These are phyloP conservation scores for Coprinopsis marcescibilis DNA, from an alignment of 768 basidiomycete species.

Conservation along the genomic window DNA sequence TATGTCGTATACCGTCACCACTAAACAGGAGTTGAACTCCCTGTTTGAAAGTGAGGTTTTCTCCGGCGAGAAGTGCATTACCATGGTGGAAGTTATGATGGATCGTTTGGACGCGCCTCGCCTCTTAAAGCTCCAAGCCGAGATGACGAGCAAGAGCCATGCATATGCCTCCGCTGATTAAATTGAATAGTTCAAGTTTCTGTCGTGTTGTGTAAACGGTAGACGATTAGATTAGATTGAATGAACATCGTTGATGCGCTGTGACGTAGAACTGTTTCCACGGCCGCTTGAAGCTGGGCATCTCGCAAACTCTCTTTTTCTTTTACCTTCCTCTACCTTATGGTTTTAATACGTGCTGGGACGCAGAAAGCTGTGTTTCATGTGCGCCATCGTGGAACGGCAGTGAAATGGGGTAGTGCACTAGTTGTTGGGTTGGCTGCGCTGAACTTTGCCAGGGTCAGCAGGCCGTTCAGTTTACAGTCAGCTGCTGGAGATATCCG, in stretches of 20 bases:
- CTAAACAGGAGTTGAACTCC: conserved; percentile 57
- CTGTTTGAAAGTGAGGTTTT: conserved; percentile 65
- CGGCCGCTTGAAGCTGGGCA: conserved; percentile 1
- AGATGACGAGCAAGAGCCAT: conserved; percentile 47
- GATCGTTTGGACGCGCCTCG: conserved; percentile 64
- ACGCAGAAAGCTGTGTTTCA: conserved; percentile 16
- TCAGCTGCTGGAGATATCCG: conserved; percentile 36
- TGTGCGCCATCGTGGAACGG: conserved; percentile 12
- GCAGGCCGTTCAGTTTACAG: conserved; percentile 3
- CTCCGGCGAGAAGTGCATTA: conserved; percentile 56
- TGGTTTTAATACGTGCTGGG: conserved; percentile 19
- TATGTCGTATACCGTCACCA: conserved; percentile 61
- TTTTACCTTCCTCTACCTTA: not conserved
- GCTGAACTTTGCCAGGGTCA: conserved; percentile 31
- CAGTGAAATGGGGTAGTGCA: conserved; percentile 33
- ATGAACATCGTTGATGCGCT: not conserved
- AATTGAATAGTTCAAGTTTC: too few relatives aligned
- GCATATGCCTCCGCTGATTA: too few relatives aligned
- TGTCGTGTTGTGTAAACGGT: too few relatives aligned
- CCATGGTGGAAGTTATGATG: conserved; percentile 81
- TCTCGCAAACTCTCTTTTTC: too few relatives aligned
- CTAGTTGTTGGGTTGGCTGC: conserved; percentile 36
- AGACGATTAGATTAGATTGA: conserved; percentile 16
- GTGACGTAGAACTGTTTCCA: not conserved
- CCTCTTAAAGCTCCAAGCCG: conserved; percentile 50